Base-by-base conservation (phyloP, 768 basidiomycete species). In the Hebeloma cylindrosporum region DNA sequence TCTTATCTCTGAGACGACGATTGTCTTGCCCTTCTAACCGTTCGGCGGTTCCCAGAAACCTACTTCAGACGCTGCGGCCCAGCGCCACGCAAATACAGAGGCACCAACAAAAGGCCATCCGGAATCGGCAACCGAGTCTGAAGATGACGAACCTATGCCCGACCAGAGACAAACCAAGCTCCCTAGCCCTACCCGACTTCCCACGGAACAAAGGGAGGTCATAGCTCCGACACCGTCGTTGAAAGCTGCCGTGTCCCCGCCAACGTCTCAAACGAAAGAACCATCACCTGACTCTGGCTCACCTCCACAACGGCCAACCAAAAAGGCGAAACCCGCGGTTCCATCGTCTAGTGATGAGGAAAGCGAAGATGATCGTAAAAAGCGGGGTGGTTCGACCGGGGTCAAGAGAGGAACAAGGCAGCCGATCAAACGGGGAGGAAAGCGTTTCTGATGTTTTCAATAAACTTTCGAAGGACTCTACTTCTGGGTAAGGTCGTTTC, bases 351-450 rank as follows among this genome's bases (percentile, higher is more conserved):
- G 73, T 47, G 78, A 80, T 43, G 76, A 77, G 38, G 81, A 83
- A 55, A 85, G 81, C 56, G 82, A 81, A 51, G 70, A 66, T 16
- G 79, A 75, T 27, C 70, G 70, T 25, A 76, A 69, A 60, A 70
- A 63, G 62, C 47, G 72, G 71, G 51, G 58, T 36, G 58, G 61
- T 31, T 54, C 62, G 37, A 51, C 48, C 8, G 54, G 55, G 21
- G 51, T 50, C 17, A 70, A 71, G 43, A 70, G 79, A 48, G 70
- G 80, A 42, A 72, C 80, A 32, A 77, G 80, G 54, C 87, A 90
- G 54, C 88, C 88, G 4, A 70, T 89, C 50, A 88, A 82, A 65
- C 78, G 87, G 52, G 83, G 83, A 26, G 85, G 82, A 22, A 85
- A 79, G 61, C 77, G 83, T 50, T 90, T 87, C 70, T 88, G 72